These are phyloP conservation scores for Penicillium sp. DNA, from an alignment of 2,329 filamentous ascomycete genomes.

Conservation along the genomic window DNA sequence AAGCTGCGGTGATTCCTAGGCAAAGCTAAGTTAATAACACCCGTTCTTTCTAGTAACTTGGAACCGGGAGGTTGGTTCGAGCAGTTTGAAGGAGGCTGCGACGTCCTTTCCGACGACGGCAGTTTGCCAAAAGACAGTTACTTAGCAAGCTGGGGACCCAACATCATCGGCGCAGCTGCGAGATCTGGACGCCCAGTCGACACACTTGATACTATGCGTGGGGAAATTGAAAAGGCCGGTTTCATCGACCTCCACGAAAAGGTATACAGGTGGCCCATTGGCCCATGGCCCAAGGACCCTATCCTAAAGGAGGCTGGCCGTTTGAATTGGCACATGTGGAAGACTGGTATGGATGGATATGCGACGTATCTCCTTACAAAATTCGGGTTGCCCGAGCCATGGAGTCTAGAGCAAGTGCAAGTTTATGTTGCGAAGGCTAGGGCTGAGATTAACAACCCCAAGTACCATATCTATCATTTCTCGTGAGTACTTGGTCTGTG, in stretches of 20 bases:
- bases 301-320: slow-evolving; percentile 50
- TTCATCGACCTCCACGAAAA: slow-evolving; percentile 50
- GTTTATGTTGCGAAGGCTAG: slow-evolving; percentile 4
- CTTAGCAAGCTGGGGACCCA: slow-evolving; percentile 3
- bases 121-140: slow-evolving; percentile 1
- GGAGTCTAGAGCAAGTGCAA: slow-evolving; percentile 1
- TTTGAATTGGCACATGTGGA: slow-evolving; percentile 25
- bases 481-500: not conserved
- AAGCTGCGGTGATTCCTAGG: not conserved
- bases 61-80: slow-evolving; percentile 4
- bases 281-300: slow-evolving; percentile 34
- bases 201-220: slow-evolving; percentile 21
- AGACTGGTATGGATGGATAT: slow-evolving; percentile 23
- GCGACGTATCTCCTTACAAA: slow-evolving; percentile 26
- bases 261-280: slow-evolving; percentile 48
- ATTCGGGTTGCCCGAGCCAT: slow-evolving; percentile 15
- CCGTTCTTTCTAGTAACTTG: not conserved
- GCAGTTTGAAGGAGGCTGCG: slow-evolving; percentile 3
- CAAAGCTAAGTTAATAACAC: not conserved
- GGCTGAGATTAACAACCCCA: slow-evolving; percentile 2
- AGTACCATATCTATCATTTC: slow-evolving; percentile 1
- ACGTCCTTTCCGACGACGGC: not conserved
- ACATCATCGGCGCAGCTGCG: slow-evolving; percentile 17
- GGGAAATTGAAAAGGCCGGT: slow-evolving; percentile 17
- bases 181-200: slow-evolving; percentile 20